Base-by-base conservation (phyloP, 257 asterid genomes). In the Penstemon barbatus region DNA sequence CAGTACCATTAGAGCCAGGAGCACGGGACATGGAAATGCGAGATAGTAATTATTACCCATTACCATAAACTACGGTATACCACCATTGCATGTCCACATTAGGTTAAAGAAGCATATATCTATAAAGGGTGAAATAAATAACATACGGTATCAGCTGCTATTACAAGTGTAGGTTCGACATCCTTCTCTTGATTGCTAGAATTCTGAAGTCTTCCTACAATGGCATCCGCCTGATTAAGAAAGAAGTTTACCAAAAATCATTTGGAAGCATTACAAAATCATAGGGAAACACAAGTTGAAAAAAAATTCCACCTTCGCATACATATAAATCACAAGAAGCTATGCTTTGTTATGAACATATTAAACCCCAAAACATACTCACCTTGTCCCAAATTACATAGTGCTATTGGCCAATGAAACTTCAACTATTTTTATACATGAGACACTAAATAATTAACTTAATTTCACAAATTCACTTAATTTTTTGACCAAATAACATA, bases 111-210 rank as follows among this genome's bases (percentile, higher is more conserved):
- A 74, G 68, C 33, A 6, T 10, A 53, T 0, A 63, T 25, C 44
- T 46, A 25, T 7, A 61, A 58, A 63, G 44, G 69, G 58, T 61
- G 71, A 61, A 46, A 48, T 68, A 60, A 78, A 77, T 62, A 63
- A 77, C 97, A 79, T 87, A 92, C 98, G 73, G 98, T 92, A 71
- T 92, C 97, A 39, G 97, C 90, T 67, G 96, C 82, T 71, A 87
- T 65, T 42, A 92, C 81, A 65, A 89, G 59, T 40, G 88, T 82
- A 60, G 92, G 75, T 70, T 73, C 78, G 77, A 52, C 80, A 78
- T 79, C 86, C 77, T 77, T 80, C 73, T 82, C 92, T 68, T 70
- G 81, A 75, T 71, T 78, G 56, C 65, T 79, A 66, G 12, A 57
- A 60, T 36, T 80, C 80, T 71, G 68, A 78, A 89, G 81, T 73